Evolutionary conservation across 371 early-diverging fungal genomes (phyloP).

Genomic region (Mucor saturninus): DNA sequence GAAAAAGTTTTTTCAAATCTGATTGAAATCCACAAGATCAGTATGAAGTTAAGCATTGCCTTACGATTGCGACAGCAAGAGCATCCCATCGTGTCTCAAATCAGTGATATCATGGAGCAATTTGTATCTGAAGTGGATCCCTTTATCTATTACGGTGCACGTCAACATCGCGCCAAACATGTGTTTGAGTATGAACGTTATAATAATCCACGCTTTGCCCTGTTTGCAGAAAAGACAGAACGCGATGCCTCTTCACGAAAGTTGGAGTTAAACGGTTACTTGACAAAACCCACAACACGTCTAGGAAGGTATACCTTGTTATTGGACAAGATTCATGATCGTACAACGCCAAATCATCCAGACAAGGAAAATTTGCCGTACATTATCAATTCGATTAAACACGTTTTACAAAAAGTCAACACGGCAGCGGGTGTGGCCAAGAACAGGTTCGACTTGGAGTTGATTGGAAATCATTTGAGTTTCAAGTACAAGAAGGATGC

Average conservation of each 20-base stretch:
- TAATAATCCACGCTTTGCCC: slow-evolving; percentile 38
- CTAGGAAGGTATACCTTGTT: slow-evolving; percentile 27
- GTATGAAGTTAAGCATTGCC: slow-evolving; percentile 69
- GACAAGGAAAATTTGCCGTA: slow-evolving; percentile 56
- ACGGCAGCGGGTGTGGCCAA: slow-evolving; percentile 84
- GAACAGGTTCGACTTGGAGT: slow-evolving; percentile 70
- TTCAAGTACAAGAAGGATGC: slow-evolving; percentile 29
- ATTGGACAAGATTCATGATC: slow-evolving; percentile 19
- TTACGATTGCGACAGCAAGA: slow-evolving; percentile 78
- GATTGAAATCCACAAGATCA: slow-evolving; percentile 71
- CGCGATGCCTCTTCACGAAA: slow-evolving; percentile 73
- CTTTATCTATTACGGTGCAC: slow-evolving; percentile 86
- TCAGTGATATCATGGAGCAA: slow-evolving; percentile 86
- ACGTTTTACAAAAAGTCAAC: slow-evolving; percentile 78
- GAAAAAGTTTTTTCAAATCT: slow-evolving; percentile 84
- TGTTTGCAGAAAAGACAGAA: slow-evolving; percentile 68
- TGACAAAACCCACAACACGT: slow-evolving; percentile 50
- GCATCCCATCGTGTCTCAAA: slow-evolving; percentile 71
- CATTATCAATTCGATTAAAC: slow-evolving; percentile 69
- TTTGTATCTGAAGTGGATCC: slow-evolving; percentile 74
- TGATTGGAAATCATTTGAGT: slow-evolving; percentile 32
- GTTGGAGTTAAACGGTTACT: slow-evolving; percentile 72
- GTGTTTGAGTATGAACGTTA: slow-evolving; percentile 40
- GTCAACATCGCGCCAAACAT: slow-evolving; percentile 78
- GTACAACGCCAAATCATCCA: slow-evolving; percentile 17